Evolutionary conservation across 2,329 filamentous ascomycete genomes (phyloP).

Genomic region (Aureobasidium subglaciale): DNA sequence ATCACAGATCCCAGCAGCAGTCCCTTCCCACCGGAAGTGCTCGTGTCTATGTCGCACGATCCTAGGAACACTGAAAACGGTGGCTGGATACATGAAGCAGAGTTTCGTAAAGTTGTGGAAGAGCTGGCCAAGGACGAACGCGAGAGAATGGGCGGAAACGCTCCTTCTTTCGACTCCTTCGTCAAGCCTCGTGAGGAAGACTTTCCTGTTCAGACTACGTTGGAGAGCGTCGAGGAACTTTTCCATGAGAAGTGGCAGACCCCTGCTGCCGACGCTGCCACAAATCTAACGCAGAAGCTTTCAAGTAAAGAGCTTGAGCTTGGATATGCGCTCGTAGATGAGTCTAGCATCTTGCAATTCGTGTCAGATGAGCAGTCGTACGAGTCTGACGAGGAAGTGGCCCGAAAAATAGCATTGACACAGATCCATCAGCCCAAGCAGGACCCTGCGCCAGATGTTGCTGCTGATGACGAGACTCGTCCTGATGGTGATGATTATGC

Average conservation of each 20-base stretch:
- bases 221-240: slow-evolving; percentile 82
- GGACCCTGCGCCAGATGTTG: neutral
- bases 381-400: slow-evolving; percentile 37
- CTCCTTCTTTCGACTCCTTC: slow-evolving; percentile 58
- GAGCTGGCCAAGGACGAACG: slow-evolving; percentile 60
- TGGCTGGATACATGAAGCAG: slow-evolving; percentile 90
- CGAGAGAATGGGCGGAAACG: slow-evolving; percentile 34
- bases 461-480: slow-evolving; percentile 12
- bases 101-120: slow-evolving; percentile 61
- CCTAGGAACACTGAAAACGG: slow-evolving; percentile 61
- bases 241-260: slow-evolving; percentile 58
- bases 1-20: slow-evolving; percentile 58
- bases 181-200: slow-evolving; percentile 39
- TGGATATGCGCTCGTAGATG: slow-evolving; percentile 52
- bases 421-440: slow-evolving; percentile 23
- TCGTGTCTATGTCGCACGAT: slow-evolving; percentile 86
- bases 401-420: slow-evolving; percentile 27
- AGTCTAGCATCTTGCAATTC: slow-evolving; percentile 49
- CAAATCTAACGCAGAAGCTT: neutral
- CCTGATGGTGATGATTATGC: slow-evolving; percentile 15
- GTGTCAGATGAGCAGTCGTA: slow-evolving; percentile 36
- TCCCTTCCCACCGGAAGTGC: slow-evolving; percentile 71
- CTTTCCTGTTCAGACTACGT: slow-evolving; percentile 60
- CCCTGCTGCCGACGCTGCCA: neutral
- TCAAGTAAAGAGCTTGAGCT: slow-evolving; percentile 9